Percentiles rank a stretch among this genome's conserved stretches.
Evolutionary conservation across 148 eudicot genomes (phyloP).

Genomic region (Rhododendron griersonianum): DNA sequence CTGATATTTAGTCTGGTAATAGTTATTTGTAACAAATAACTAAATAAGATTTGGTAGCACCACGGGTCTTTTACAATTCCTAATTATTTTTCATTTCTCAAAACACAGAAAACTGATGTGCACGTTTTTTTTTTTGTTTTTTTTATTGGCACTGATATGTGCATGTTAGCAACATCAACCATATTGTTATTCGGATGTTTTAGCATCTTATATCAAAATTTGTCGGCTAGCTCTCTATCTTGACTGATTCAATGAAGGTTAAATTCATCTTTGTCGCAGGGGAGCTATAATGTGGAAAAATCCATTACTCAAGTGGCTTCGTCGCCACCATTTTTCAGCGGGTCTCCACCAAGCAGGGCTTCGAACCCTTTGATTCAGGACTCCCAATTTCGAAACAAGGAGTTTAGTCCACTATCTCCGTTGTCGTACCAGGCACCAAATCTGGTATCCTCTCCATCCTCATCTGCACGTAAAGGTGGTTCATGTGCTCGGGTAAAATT

Average conservation of each 20-base stretch:
- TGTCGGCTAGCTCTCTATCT: not conserved
- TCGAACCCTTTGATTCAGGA: constrained; percentile 66
- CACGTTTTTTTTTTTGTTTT: too few relatives aligned
- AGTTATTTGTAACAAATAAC: not conserved
- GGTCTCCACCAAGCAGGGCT: constrained; percentile 70
- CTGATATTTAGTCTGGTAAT: not conserved
- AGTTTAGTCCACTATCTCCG: constrained; percentile 22
- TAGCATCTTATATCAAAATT: not conserved
- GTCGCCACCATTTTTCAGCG: constrained; percentile 66
- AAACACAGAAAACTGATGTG: not conserved
- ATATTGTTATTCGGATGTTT: not conserved
- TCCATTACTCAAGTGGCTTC: constrained; percentile 34
- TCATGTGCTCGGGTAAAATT: constrained; percentile 34
- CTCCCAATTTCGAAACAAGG: constrained; percentile 32
- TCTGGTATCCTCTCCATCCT: constrained; percentile 20
- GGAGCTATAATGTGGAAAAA: constrained; percentile 28
- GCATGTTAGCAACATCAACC: not conserved
- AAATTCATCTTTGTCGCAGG: constrained; percentile 21
- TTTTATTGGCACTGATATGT: not conserved
- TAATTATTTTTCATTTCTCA: not conserved
- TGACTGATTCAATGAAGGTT: not conserved
- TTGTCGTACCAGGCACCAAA: constrained; percentile 18
- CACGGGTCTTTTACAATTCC: not conserved
- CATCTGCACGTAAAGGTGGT: constrained; percentile 40
- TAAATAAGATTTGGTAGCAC: not conserved